Percentiles rank a stretch among this genome's conserved stretches.
phyloP scores from a whole-genome alignment of 257 asterid species.

The Scutellaria baicalensis region DNA sequence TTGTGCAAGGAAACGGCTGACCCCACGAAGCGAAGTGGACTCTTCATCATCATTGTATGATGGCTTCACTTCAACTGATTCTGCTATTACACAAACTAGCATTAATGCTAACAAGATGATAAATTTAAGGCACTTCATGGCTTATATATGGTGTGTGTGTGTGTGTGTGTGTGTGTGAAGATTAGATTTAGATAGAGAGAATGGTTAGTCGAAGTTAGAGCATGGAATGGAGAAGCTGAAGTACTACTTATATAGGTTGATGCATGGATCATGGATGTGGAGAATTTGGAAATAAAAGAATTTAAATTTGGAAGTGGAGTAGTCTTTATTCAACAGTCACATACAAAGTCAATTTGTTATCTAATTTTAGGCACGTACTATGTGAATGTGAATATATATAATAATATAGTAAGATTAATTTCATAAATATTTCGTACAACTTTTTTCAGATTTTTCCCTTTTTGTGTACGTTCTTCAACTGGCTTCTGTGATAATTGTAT shows the following conservation, averaged over 20 bases:
- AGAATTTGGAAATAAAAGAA: background rate
- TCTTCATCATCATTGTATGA: background rate
- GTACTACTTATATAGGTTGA: background rate
- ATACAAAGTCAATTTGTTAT: constrained; percentile 18
- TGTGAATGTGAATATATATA: background rate
- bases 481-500: no score
- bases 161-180: no score
- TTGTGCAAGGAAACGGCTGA: constrained; percentile 32
- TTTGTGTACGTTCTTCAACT: constrained; percentile 11
- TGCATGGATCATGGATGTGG: background rate
- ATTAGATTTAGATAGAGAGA: background rate
- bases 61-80: constrained; percentile 1
- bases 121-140: constrained; percentile 27
- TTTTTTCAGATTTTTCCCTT: background rate
- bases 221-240: background rate
- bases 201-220: background rate
- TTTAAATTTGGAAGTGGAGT: constrained; percentile 12
- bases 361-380: constrained; percentile 27
- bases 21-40: constrained; percentile 22
- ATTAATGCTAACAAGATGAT: constrained; percentile 22
- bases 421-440: background rate
- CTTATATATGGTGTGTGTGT: no score
- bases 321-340: constrained; percentile 23
- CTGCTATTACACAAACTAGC: constrained; percentile 10
- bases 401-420: background rate